A percentile compares a stretch with the other conserved stretches of the same genome.
Evolutionary conservation across 495 filamentous ascomycete species (phyloP).

Genomic region (Penicillium argentinense): DNA sequence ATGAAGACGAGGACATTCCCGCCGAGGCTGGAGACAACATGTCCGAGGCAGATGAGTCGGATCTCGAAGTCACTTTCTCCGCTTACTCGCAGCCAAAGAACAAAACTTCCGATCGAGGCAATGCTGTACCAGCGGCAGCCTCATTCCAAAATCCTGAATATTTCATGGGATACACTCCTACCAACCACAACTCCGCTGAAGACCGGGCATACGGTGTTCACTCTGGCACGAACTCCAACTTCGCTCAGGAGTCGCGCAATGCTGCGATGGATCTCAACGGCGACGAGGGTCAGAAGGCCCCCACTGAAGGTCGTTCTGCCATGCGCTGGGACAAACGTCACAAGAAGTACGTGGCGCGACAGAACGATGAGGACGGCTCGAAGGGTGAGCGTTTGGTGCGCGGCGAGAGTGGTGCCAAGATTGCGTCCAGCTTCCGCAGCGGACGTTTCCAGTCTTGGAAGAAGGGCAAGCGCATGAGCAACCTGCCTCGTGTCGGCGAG

Average conservation of each 20-base stretch:
- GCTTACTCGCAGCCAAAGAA: conserved; percentile 44
- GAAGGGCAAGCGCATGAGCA: conserved; percentile 74
- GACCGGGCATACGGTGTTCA: conserved; percentile 91
- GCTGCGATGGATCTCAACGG: conserved; percentile 86
- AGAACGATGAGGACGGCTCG: conserved; percentile 93
- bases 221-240: conserved; percentile 71
- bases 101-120: conserved; percentile 27
- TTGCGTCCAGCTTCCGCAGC: conserved; percentile 87
- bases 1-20: too few relatives aligned
- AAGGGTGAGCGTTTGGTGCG: conserved; percentile 80
- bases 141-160: conserved; percentile 80
- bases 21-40: conserved; percentile 56
- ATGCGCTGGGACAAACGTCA: conserved; percentile 97
- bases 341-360: conserved; percentile 87
- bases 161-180: conserved; percentile 94
- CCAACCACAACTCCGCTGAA: conserved; percentile 72
- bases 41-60: conserved; percentile 67
- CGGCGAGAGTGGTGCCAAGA: conserved; percentile 93
- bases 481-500: conserved; percentile 80
- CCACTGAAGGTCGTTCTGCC: conserved; percentile 69
- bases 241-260: conserved; percentile 77
- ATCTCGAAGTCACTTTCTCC: conserved; percentile 82
- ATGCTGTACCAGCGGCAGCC: conserved; percentile 30
- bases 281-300: conserved; percentile 76
- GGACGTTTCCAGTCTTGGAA: conserved; percentile 93